Base-by-base conservation (phyloP, 345 rosid genomes). In the Sisymbrium altissimum region DNA sequence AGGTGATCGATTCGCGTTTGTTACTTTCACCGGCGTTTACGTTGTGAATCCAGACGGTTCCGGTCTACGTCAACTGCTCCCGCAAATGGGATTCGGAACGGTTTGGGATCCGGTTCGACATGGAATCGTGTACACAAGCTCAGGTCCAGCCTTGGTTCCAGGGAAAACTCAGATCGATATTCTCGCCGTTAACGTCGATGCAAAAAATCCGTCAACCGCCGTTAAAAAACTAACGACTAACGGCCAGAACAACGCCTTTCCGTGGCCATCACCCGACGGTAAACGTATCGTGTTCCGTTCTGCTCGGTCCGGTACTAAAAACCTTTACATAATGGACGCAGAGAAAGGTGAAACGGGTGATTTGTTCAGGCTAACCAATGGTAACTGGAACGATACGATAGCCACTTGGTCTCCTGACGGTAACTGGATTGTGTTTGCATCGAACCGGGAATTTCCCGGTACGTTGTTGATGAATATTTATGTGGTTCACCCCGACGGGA, bases 381-480 rank as follows among this genome's bases (percentile, higher is more conserved):
- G 98, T 27, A 80, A 86, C 2, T 89, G 97, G 98, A 83, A 81
- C 1, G 98, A 93, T 19, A 89, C 98, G 0, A 89, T 93, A 86
- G 85, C 92, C n/a, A 83, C n/a, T 48, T 93, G 97, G 98, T 93
- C 97, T 6, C 92, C 96, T 0, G 88, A 79, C 7, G 89, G 92
- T 19, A 81, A 91, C 0, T 84, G 88, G 90, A 91, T 93, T 10
- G 94, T 85, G 0, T 87, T 90, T 21, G 85, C 97, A 19, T 93
- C 97, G 5, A 96, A 93, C 73, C 77, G 96, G 30, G 83, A 83
- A 32, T 30, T 71, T 35, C 88, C 96, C 1, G 92, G 92, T 56
- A 82, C 88, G 3, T 88, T 92, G 1, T 85, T 87, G 68, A 87
- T 86, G 53, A 82, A 80, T 71, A 52, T 93, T 70, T 93, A 78